phyloP scores from a whole-genome alignment of 2,329 filamentous ascomycete species.

The Aureobasidium subglaciale region DNA sequence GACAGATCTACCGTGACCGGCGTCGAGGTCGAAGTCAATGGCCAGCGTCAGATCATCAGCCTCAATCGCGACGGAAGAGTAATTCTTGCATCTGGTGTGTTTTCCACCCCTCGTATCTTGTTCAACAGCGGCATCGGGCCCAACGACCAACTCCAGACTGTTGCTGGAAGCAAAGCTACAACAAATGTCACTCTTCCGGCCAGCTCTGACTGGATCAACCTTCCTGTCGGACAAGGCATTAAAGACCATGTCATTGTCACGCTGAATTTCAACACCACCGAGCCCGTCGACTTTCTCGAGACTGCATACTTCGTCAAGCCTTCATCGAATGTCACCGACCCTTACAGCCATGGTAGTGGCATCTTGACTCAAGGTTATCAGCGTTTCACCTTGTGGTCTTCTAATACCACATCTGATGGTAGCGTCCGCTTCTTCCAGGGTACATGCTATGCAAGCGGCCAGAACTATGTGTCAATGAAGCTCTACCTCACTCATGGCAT shows the following conservation, averaged over 20 bases:
- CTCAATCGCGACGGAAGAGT: conserved; percentile 28
- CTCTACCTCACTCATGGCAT: conserved; percentile 51
- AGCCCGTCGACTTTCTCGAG: conserved; percentile 35
- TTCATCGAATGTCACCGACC: neutral
- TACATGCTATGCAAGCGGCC: conserved; percentile 23
- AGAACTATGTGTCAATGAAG: conserved; percentile 49
- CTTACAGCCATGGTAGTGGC: neutral
- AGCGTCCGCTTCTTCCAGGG: conserved; percentile 21
- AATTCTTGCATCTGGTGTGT: conserved; percentile 32
- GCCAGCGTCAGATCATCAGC: conserved; percentile 26
- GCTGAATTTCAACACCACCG: conserved; percentile 26
- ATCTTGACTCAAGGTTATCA: conserved; percentile 35
- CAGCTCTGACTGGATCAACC: conserved; percentile 23
- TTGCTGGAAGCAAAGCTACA: conserved; percentile 16
- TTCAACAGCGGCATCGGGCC: conserved; percentile 35
- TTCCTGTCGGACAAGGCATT: conserved; percentile 23
- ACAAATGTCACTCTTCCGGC: conserved; percentile 20
- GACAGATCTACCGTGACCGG: conserved; percentile 34
- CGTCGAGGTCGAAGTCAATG: conserved; percentile 27
- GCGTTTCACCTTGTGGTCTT: conserved; percentile 48
- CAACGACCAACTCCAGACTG: conserved; percentile 10
- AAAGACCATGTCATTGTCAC: conserved; percentile 21
- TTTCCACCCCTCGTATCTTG: conserved; percentile 25
- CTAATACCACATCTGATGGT: conserved; percentile 48
- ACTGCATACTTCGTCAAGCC: neutral